These are phyloP conservation scores for Chlorella vulgaris DNA, from an alignment of 139 green algal species.

Conservation along the genomic window DNA sequence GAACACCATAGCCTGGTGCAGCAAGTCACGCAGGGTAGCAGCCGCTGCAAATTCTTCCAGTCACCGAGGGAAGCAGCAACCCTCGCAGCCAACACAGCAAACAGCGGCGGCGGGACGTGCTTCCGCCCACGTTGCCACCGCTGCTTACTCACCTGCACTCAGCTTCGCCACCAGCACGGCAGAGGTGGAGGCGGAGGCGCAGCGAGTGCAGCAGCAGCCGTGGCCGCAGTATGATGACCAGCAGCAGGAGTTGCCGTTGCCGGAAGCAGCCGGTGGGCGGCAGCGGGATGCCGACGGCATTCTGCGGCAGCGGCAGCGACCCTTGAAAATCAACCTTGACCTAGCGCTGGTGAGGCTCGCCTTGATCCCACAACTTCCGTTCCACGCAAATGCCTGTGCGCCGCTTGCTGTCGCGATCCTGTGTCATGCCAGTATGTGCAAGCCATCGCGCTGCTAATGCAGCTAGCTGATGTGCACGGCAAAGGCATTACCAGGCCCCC, in stretches of 20 bases:
- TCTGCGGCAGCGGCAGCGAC: constrained; percentile 34
- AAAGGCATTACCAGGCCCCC: no score
- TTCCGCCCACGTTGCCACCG: neutral
- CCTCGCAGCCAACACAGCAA: neutral
- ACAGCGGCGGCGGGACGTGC: neutral
- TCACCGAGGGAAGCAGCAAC: neutral
- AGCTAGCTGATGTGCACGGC: no score
- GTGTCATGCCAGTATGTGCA: no score
- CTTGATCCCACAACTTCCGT: no score
- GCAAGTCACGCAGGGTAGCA: no score
- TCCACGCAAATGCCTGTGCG: no score
- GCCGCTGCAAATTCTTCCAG: no score
- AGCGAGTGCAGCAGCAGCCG: neutral
- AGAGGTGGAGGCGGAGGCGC: neutral
- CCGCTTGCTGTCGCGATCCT: no score
- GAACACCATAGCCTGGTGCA: no score
- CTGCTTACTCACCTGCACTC: neutral
- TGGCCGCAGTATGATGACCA: neutral
- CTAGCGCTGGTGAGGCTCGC: constrained; percentile 60
- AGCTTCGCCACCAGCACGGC: neutral
- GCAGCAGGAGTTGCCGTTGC: neutral
- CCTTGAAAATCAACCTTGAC: constrained; percentile 88
- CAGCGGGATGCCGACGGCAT: neutral
- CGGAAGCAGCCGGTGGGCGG: neutral
- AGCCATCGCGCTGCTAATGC: no score